Conservation (phyloP, 2,329 filamentous ascomycete species). For the Curvularia verruculosa region DNA sequence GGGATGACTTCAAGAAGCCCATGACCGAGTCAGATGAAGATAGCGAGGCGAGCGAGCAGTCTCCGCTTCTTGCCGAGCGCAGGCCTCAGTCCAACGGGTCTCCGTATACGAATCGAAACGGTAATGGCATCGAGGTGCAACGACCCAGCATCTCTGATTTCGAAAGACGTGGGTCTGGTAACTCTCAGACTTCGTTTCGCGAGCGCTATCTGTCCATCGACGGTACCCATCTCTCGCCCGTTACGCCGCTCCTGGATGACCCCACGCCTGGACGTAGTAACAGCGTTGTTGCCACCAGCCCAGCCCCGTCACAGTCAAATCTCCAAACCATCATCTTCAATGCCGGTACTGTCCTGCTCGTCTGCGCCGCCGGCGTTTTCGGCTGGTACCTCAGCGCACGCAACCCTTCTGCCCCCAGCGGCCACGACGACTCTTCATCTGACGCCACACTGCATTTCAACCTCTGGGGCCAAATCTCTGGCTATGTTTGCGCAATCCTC, state of each 20-base stretch:
- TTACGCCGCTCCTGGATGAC: slow-evolving; percentile 71
- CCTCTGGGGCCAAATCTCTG: slow-evolving; percentile 84
- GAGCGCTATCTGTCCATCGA: slow-evolving; percentile 65
- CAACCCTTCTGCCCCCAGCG: slow-evolving; percentile 41
- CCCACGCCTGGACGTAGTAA: slow-evolving; percentile 29
- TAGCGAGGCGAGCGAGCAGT: slow-evolving; percentile 45
- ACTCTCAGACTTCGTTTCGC: slow-evolving; percentile 46
- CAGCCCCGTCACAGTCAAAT: slow-evolving; percentile 48
- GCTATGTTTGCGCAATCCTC: slow-evolving; percentile 86
- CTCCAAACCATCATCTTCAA: slow-evolving; percentile 74
- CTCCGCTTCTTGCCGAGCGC: slow-evolving; percentile 42
- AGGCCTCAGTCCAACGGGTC: slow-evolving; percentile 34
- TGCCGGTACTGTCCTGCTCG: slow-evolving; percentile 74
- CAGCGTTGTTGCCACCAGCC: slow-evolving; percentile 51
- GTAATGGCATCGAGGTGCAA: slow-evolving; percentile 29
- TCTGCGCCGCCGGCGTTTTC: slow-evolving; percentile 79
- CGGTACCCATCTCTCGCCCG: slow-evolving; percentile 75
- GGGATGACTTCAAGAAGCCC: slow-evolving; percentile 40
- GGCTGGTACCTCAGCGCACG: slow-evolving; percentile 77
- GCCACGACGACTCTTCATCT: slow-evolving; percentile 24
- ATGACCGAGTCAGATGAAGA: slow-evolving; percentile 29
- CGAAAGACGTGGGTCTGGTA: slow-evolving; percentile 38
- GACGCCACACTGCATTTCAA: slow-evolving; percentile 68
- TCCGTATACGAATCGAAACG: slow-evolving; percentile 23
- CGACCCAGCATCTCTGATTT: slow-evolving; percentile 46